phyloP scores from a whole-genome alignment of 305 asterid genomes.

The Lippia alba region DNA sequence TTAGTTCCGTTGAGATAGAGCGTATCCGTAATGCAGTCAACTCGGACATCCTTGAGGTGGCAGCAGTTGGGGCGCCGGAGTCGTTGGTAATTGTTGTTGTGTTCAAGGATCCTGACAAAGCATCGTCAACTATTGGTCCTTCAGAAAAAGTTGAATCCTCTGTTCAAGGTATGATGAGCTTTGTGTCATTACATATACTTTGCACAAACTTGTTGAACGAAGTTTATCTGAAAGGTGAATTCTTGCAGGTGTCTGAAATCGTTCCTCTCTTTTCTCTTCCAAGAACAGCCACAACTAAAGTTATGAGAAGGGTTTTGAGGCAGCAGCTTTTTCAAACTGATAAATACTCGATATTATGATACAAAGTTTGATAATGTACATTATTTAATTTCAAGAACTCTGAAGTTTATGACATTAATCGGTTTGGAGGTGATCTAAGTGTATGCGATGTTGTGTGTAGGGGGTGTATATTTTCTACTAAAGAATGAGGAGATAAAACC shows the following conservation, averaged over 20 bases:
- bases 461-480: too few species aligned
- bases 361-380: too few species aligned
- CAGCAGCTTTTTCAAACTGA: constrained; percentile 62
- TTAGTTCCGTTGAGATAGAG: constrained; percentile 94
- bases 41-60: constrained; percentile 73
- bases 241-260: constrained; percentile 70
- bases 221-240: constrained; percentile 27
- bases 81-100: constrained; percentile 74
- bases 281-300: constrained; percentile 95
- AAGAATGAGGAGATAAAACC: too few species aligned
- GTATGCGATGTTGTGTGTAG: too few species aligned
- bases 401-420: too few species aligned
- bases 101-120: constrained; percentile 57
- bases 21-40: constrained; percentile 81
- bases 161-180: constrained; percentile 75
- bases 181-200: too few species aligned
- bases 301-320: constrained; percentile 85
- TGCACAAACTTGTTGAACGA: neutral
- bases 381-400: too few species aligned
- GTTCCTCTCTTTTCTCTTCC: constrained; percentile 75
- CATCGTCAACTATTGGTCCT: constrained; percentile 74
- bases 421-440: too few species aligned
- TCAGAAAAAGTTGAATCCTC: constrained; percentile 86
- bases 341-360: constrained; percentile 58
- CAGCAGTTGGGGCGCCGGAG: constrained; percentile 93